Percentiles rank a stretch among this genome's conserved stretches.
These are phyloP conservation scores for Cordyceps fumosorosea DNA, from an alignment of 2,329 filamentous ascomycete species.

Conservation along the genomic window DNA sequence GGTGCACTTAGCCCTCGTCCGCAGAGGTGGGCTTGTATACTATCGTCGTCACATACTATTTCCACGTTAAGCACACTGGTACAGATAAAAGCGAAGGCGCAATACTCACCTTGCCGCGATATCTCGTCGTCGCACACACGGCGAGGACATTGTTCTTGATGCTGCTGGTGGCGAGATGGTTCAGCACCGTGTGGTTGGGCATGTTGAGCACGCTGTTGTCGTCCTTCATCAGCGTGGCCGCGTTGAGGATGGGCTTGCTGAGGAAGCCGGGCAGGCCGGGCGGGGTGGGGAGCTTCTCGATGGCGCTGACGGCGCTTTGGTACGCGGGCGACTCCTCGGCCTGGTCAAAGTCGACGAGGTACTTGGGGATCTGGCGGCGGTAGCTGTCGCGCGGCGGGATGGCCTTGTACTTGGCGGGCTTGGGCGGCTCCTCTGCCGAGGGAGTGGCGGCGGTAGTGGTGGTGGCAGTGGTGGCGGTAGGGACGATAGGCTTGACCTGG, in stretches of 20 bases:
- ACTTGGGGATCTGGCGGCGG: conserved; percentile 69
- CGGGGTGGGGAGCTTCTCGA: conserved; percentile 73
- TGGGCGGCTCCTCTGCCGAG: conserved; percentile 35
- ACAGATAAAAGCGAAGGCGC: neutral
- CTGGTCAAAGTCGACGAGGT: conserved; percentile 80
- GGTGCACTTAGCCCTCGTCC: conserved; percentile 36
- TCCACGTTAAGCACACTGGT: neutral
- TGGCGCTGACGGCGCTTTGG: conserved; percentile 65
- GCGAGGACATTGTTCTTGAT: conserved; percentile 96
- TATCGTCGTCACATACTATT: conserved; percentile 91
- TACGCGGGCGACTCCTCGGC: conserved; percentile 71
- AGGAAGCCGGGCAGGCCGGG: conserved; percentile 85
- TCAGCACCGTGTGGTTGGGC: conserved; percentile 94
- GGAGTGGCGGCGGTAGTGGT: conserved; percentile 15
- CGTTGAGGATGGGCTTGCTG: conserved; percentile 90
- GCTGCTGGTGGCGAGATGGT: conserved; percentile 93
- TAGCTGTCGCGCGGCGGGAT: conserved; percentile 55
- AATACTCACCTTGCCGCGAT: conserved; percentile 75
- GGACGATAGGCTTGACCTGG: conserved; percentile 23
- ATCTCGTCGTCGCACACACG: conserved; percentile 94
- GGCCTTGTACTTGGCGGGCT: conserved; percentile 39
- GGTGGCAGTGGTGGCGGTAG: conserved; percentile 20
- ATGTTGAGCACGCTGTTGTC: conserved; percentile 96
- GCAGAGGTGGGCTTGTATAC: conserved; percentile 83
- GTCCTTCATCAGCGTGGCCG: conserved; percentile 86